Evolutionary conservation across 78 protist genomes (phyloP).

Genomic region (Protostelium mycophagum): DNA sequence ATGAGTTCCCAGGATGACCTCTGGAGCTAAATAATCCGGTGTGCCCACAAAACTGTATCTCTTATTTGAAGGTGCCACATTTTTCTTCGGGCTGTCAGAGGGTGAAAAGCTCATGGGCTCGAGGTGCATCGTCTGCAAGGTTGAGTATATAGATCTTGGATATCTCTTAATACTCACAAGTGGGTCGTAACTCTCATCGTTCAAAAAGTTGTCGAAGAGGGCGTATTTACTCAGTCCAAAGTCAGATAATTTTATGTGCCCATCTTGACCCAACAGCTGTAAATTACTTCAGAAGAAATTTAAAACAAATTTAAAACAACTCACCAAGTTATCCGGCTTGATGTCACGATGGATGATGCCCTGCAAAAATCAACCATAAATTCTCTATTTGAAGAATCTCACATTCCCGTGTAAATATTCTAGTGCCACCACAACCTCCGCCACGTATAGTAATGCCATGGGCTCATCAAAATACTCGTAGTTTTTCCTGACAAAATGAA

Average conservation of each 20-base stretch:
- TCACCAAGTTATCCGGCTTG: conserved; percentile 72
- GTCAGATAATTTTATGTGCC: conserved; percentile 74
- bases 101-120: neutral
- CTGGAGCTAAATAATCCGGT: conserved; percentile 96
- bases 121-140: neutral
- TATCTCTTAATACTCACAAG: neutral
- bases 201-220: neutral
- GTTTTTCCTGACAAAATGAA: neutral
- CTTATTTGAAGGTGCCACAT: neutral
- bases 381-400: conserved; percentile 6
- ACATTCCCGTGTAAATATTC: conserved; percentile 76
- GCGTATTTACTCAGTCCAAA: neutral
- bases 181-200: neutral
- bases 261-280: conserved; percentile 14
- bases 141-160: no score
- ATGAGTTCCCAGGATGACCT: conserved; percentile 71
- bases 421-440: conserved; percentile 79
- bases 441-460: conserved; percentile 64
- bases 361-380: neutral
- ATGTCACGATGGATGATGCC: conserved; percentile 40
- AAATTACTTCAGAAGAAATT: neutral
- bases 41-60: conserved; percentile 60
- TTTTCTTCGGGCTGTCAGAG: neutral
- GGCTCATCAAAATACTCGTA: conserved; percentile 52
- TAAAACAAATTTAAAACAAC: neutral